Base-by-base conservation (phyloP, 345 rosid genomes). In the Moringa oleifera region DNA sequence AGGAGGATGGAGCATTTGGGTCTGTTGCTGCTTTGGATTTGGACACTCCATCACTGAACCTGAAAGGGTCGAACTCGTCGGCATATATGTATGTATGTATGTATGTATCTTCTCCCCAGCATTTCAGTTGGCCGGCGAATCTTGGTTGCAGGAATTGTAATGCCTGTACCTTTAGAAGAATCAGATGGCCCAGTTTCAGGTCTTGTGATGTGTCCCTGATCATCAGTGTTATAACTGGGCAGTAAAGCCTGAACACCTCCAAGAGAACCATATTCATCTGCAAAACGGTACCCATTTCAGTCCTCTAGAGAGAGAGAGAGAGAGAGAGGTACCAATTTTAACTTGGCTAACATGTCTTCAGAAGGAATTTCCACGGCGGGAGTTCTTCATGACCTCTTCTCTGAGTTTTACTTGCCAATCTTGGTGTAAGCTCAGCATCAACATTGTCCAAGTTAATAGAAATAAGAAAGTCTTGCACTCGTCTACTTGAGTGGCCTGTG, bases 91-190 rank as follows among this genome's bases (percentile, higher is more conserved):
- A n/a, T n/a, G n/a, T n/a, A n/a, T n/a, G n/a, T n/a, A n/a, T n/a
- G n/a, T n/a, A n/a, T 4, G 71, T 79, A 66, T 89, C 94, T 9
- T 78, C 72, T 68, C 94, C 94, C 93, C 89, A 83, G 15, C 77
- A 59, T 25, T 71, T 62, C 49, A n/a, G n/a, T 78, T 70, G 59
- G 68, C 56, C 76, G 72, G 19, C 83, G 82, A 53, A 86, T 79
- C 28, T 69, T 67, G 21, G 71, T 23, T 0, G 71, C 9, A 0
- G 78, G 79, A 16, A 86, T 71, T 33, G 65, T 15, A 6, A 81
- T 0, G 0, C 28, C 19, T 11, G 77, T 71, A 15, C 68, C 80
- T 59, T 80, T 84, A 6, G 93, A 33, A 86, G 72, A 57, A 37
- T 62, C 36, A 89, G 37, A 59, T 77, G 63, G 8, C 82, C 89